Conservation (phyloP, 371 early-diverging fungal species). For the Amoeboaphelidium occidentale region DNA sequence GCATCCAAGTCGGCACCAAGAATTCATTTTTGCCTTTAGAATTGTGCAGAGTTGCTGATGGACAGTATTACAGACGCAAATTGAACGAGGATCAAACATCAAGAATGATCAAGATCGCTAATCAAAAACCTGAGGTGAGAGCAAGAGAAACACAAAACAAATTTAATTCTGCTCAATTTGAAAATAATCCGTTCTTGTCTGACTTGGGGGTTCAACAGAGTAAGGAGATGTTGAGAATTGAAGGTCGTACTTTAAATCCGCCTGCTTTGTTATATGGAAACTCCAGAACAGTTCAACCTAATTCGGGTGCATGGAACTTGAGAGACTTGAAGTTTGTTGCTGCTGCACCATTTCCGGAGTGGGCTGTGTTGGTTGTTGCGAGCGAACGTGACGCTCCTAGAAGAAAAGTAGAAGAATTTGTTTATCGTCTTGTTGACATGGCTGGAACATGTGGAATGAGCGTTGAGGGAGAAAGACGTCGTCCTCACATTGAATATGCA, state of each 20-base stretch:
- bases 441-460: neutral
- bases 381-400: neutral
- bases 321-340: slow-evolving; percentile 49
- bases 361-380: neutral
- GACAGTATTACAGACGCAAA: slow-evolving; percentile 46
- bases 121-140: slow-evolving; percentile 37
- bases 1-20: no score
- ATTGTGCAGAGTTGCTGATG: slow-evolving; percentile 47
- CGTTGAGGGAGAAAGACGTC: neutral
- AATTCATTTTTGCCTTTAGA: slow-evolving; percentile 61
- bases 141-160: slow-evolving; percentile 15
- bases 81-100: slow-evolving; percentile 45
- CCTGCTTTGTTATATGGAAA: slow-evolving; percentile 48
- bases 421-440: neutral
- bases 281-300: slow-evolving; percentile 24
- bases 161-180: neutral
- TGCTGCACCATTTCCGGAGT: slow-evolving; percentile 32
- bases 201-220: slow-evolving; percentile 19
- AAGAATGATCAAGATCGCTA: slow-evolving; percentile 72
- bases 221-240: slow-evolving; percentile 26
- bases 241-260: slow-evolving; percentile 42
- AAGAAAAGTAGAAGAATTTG: neutral
- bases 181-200: neutral
- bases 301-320: slow-evolving; percentile 74
- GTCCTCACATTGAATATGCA: neutral